A percentile compares a stretch with the other conserved stretches of the same genome.
Evolutionary conservation across 2,329 filamentous ascomycete species (phyloP).

Genomic region (Tolypocladium guangdongense): DNA sequence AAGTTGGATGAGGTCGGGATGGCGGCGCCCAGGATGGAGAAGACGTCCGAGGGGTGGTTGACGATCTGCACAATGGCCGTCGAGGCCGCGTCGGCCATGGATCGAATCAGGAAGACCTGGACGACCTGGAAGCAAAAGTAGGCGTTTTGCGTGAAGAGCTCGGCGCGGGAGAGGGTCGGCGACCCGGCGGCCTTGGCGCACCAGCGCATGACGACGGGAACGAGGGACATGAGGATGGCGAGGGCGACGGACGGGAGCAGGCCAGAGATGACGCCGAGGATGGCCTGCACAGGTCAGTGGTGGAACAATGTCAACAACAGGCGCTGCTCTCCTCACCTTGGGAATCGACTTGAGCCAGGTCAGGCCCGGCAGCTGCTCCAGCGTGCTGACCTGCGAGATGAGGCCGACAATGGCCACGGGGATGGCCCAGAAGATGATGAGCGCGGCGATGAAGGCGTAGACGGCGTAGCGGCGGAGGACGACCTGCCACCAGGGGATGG

Average conservation of each 20-base stretch:
- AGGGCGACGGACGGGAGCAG: slow-evolving; percentile 71
- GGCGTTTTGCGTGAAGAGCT: slow-evolving; percentile 81
- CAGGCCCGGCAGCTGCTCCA: slow-evolving; percentile 59
- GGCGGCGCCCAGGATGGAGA: slow-evolving; percentile 55
- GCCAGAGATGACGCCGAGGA: slow-evolving; percentile 73
- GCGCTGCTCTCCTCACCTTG: slow-evolving; percentile 14
- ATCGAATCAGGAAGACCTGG: slow-evolving; percentile 88
- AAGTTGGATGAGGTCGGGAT: slow-evolving; percentile 84
- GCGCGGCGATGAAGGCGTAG: slow-evolving; percentile 53
- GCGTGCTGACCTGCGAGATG: slow-evolving; percentile 70
- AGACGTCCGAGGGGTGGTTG: slow-evolving; percentile 47
- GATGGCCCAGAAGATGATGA: slow-evolving; percentile 79
- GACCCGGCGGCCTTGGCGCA: slow-evolving; percentile 72
- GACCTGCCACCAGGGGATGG: slow-evolving; percentile 59
- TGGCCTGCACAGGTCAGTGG: slow-evolving; percentile 16
- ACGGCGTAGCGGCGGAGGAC: slow-evolving; percentile 57
- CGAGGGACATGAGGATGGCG: slow-evolving; percentile 69
- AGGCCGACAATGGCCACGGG: slow-evolving; percentile 70
- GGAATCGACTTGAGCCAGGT: slow-evolving; percentile 66
- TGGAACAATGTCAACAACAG: no score
- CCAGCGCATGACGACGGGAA: slow-evolving; percentile 54
- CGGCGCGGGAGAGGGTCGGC: slow-evolving; percentile 67
- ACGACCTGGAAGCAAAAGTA: slow-evolving; percentile 88
- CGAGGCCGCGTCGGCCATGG: slow-evolving; percentile 68
- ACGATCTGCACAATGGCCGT: slow-evolving; percentile 54